Base-by-base conservation (phyloP, 1,284 basidiomycete species). In the Trametes polyzona region DNA sequence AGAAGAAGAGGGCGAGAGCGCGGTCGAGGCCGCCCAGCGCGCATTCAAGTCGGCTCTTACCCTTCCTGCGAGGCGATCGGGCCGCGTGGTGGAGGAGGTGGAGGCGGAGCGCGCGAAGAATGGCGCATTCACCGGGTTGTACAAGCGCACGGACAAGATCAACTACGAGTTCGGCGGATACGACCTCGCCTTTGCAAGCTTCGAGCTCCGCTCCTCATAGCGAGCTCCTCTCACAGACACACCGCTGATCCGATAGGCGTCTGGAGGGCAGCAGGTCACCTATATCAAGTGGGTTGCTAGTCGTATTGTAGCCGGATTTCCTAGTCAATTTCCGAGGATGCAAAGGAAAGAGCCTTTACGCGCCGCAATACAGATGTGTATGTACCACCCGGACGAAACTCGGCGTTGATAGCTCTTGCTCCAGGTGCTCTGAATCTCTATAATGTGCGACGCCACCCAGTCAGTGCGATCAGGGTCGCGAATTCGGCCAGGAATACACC, bases 121-220 rank as follows among this genome's bases (percentile, higher is more conserved):
- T 52, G 63, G 52, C 41, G 67, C 64, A 47, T 71, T 66, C 55
- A 65, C 67, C 17, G 66, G 69, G 26, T 59, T 73, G 29, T 92
- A 91, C 71, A 83, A 77, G 66, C 82, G 95, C 64, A 96, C 92
- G 54, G 96, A 98, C 77, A 92, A 97, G 73, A 99, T 99, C 73
- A 93, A 96, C 70, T 99, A 99, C 79, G 95, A 97, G 74, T 96
- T 98, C 71, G 93, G 93, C 50, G 93, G 92, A 49, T 99, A 98
- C 73, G 93, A 96, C 73, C 80, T 98, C 61, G 92, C 95, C 33
- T 98, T 95, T 72, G 91, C 92, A 32, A 95, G 88, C 72, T 96
- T 95, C 73, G 92, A 95, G 71, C 63, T 77, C 30, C 65, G 67
- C 37, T 57, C 57, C 40, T 61, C 53, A 63, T 56, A 54, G 57